Base-by-base conservation (phyloP, 176 grass and related monocot species). In the Juncus effusus region DNA sequence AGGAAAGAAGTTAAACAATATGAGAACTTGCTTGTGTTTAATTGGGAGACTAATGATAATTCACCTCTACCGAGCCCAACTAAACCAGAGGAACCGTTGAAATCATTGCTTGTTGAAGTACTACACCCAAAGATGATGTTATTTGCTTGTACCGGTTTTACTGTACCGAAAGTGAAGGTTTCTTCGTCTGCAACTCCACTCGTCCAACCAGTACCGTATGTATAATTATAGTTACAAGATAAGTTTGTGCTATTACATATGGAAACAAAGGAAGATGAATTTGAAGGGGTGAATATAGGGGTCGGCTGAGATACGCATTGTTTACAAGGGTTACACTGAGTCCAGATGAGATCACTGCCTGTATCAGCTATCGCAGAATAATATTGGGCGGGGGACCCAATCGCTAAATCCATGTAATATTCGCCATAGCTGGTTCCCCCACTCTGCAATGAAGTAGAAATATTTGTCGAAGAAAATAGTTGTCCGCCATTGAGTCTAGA, bases 341-440 rank as follows among this genome's bases (percentile, higher is more conserved):
- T 82, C 87, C 87, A 90, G 41, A 86, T 77, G 56, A 90, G 87
- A 72, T 90, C 79, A 64, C 87, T 90, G 79, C 82, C 87, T 2
- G 82, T 90, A 64, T 86, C 82, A 0, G 70, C 54, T 19, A 90
- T 76, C 60, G 91, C 86, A 7, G 74, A 61, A 82, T 81, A 82
- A 6, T 56, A 0, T 4, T 80, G 42, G 19, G 91, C 61, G 44
- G 91, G 86, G 41, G 81, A 87, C 7, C 91, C 91, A 50, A 95
- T 76, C 5, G 83, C 6, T 70, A 95, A 69, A 54, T 59, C 78
- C 90, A 95, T 90, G 16, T 75, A 57, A 68, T 87, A 96, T 77
- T 87, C 80, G 3, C 67, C 76, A 79, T 63, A 4, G 70, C 63
- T 2, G 63, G 19, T 59, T 84, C 62, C 78, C 75, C 81, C 44